Base-by-base conservation (phyloP, 495 filamentous ascomycete species). In the Penicilliopsis zonata region DNA sequence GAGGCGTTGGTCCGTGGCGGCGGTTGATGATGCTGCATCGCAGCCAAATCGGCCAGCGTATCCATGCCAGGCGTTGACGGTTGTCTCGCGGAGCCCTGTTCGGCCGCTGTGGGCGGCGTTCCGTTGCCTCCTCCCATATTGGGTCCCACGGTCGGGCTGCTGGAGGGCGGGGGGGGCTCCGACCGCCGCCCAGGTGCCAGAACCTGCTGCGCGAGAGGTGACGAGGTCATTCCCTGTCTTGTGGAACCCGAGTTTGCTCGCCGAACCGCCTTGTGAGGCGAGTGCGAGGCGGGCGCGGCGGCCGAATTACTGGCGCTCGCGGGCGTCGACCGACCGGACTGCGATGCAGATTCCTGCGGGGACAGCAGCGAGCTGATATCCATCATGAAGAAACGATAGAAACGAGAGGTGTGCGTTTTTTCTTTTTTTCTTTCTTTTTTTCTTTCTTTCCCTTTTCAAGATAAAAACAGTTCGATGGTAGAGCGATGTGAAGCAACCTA, bases 311-410 rank as follows among this genome's bases (percentile, higher is more conserved):
- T 40, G 41, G 47, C 40, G 38, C 47, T 40, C 46, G 53, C 40
- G 49, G 61, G 52, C 35, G 66, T 53, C 25, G 52, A 60, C 40
- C 42, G 55, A 39, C 61, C 61, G 44, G 47, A 49, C 43, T 63
- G 50, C 14, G 60, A 56, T 44, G 76, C 66, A 33, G 73, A 67
- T 34, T 81, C 74, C 52, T 76, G 67, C 26, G 78, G 74, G 37
- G 78, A 81, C 39, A 83, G 69, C 28, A 83, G 67, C 18, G 72
- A 77, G 57, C 66, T 77, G 63, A 83, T 83, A 45, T 83, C 76
- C 78, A 83, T 82, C 30, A 47, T 59, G 35, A 18, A 28, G n/a
- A 20, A 25, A 26, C 36, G 13, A 40, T 36, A 40, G 30, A 19
- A 27, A 30, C 14, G 32, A 28, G 18, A 29, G n/a, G n/a, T n/a